Evolutionary conservation across 2,329 filamentous ascomycete species (phyloP).

Genomic region (Paraphoma chrysanthemicola): DNA sequence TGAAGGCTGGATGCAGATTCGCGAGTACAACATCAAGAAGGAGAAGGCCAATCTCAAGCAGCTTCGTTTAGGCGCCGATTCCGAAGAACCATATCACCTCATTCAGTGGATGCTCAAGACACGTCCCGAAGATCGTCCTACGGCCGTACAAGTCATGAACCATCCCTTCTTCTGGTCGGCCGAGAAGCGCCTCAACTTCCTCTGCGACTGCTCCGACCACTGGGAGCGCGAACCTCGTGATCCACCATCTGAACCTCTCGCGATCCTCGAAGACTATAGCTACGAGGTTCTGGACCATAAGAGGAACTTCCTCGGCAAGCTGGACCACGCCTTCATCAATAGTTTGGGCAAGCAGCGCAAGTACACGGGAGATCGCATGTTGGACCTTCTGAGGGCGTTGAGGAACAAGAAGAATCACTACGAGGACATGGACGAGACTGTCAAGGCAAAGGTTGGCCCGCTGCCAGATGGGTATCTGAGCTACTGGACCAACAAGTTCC

Average conservation of each 20-base stretch:
- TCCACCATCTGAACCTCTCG: conserved; percentile 73
- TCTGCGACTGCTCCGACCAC: conserved; percentile 96
- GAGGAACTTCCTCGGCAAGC: conserved; percentile 77
- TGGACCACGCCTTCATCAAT: conserved; percentile 85
- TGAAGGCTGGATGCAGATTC: conserved; percentile 81
- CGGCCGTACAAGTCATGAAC: conserved; percentile 79
- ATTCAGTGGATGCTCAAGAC: conserved; percentile 80
- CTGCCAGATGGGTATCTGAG: conserved; percentile 80
- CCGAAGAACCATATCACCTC: conserved; percentile 85
- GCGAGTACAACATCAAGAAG: conserved; percentile 97
- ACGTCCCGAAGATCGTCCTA: conserved; percentile 71
- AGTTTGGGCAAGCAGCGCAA: conserved; percentile 93
- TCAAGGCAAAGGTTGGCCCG: conserved; percentile 76
- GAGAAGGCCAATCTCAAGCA: conserved; percentile 76
- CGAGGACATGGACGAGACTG: conserved; percentile 86
- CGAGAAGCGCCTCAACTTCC: conserved; percentile 86
- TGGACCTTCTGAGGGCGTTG: conserved; percentile 87
- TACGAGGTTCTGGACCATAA: conserved; percentile 58
- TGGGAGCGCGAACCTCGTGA: conserved; percentile 93
- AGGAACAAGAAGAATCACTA: conserved; percentile 98
- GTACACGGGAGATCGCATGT: conserved; percentile 81
- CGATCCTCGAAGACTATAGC: conserved; percentile 61
- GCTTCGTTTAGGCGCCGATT: conserved; percentile 82
- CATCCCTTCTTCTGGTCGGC: conserved; percentile 97
- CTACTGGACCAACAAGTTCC: conserved; percentile 85